Base-by-base conservation (phyloP, 2,329 filamentous ascomycete genomes). In the Fusarium nygamai region DNA sequence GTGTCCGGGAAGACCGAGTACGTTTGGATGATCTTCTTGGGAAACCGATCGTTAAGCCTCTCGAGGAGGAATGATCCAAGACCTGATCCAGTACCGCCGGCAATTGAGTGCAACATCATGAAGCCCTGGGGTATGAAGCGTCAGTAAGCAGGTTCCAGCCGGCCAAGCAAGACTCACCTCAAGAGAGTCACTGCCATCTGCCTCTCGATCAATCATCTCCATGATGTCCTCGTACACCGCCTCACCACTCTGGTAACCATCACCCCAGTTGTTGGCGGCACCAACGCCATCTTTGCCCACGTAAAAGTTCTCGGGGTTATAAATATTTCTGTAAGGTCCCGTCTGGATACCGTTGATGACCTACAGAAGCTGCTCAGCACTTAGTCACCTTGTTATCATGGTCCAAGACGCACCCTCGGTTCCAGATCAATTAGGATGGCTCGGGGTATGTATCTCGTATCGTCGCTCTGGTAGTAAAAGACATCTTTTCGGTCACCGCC, bases 231-330 rank as follows among this genome's bases (percentile, higher is more conserved):
- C 96, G 78, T 96, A 94, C 27, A 99, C 94, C 50, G 89, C 88
- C 82, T 98, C 95, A 76, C 95, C 96, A 61, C 94, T 95, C 76
- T 96, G 92, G 84, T 99, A 99, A 53, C 96, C 96, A 80, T 96
- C 93, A 70, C 95, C 96, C 96, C 96, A 99, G 83, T 98, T 99
- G 84, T 99, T 99, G 51, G 95, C 96, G 12, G 96, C 96, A 51
- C 96, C 96, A 63, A 94, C 91, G 66, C 96, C 96, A 84, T 96
- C 93, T 82, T 98, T 97, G 78, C 96, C 94, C 61, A 98, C 91
- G 82, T 97, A 99, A 85, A 98, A 98, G 87, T 99, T 99, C 84
- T 99, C 96, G 1, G 96, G 96, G 82, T 99, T 99, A 89, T 99
- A 99, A 69, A 99, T 99, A 83, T 99, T 98, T 83, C 93, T 94